Evolutionary conservation across 192 early-diverging fungal species (phyloP), one percentile per base, ranked within the genome.

Genomic region (Lobosporangium transversale): DNA sequence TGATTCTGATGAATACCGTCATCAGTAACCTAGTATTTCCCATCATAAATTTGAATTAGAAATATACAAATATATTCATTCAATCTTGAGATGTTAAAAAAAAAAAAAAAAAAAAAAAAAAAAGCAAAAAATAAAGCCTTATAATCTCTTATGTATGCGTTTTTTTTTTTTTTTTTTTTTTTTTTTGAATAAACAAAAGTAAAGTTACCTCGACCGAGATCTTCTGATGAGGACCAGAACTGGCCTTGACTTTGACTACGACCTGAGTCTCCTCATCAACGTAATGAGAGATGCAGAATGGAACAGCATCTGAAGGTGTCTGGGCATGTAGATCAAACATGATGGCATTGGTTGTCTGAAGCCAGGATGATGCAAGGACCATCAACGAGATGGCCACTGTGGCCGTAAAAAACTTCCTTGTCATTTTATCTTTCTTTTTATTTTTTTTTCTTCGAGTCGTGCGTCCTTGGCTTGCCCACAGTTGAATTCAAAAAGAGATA

Each of bases 251-350:
- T 40, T 84, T 84, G 29, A 89, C 89, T 7, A 89, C 83, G 9
- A 94, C 92, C 45, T 92, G 83, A 11, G 87, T 90, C 66, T 90
- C 84, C 43, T 83, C 83, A 5, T 86, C 68, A 8, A 94, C 88
- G 81, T 86, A 93, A 59, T 94, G 91, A n/a, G 89, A 89, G 55
- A 97, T 68, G 60, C 95, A 97, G 54, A 83, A 81, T 37, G 86
- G 83, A 8, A 36, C 58, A 10, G 76, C 71, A 20, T 57, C 68
- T 4, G 58, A 62, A 10, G 85, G 79, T 4, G 80, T 60, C 14
- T 83, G 53, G 20, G 89, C 92, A 7, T 64, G 40, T 40, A 97
- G 70, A 50, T 95, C 92, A 70, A 97, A 97, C 76, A 94, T 93
- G 60, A 95, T 75, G 35, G 90, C 93, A 14, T 53, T 53, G 47